phyloP scores from a whole-genome alignment of 2,329 filamentous ascomycete genomes.

The Epichloe amarillans region DNA sequence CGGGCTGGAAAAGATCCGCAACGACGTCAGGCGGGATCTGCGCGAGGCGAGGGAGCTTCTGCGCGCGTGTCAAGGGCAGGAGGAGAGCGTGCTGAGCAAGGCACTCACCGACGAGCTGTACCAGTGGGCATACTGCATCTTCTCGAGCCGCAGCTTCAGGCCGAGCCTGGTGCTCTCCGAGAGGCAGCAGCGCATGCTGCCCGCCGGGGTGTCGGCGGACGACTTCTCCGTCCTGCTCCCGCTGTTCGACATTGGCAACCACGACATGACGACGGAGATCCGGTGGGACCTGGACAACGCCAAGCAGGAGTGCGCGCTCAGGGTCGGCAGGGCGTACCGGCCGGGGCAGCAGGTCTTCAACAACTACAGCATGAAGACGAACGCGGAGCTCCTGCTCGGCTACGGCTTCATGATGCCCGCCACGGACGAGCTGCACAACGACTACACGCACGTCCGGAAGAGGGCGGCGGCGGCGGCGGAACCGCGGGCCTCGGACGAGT shows the following conservation, averaged over 20 bases:
- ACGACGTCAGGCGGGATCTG: conserved; percentile 32
- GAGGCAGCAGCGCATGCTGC: conserved; percentile 14
- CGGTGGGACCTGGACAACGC: conserved; percentile 41
- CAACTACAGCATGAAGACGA: conserved; percentile 64
- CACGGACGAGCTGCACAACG: conserved; percentile 38
- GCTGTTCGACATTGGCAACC: conserved; percentile 60
- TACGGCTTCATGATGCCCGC: conserved; percentile 48
- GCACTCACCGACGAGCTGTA: conserved; percentile 38
- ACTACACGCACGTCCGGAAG: conserved; percentile 45
- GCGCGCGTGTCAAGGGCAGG: conserved; percentile 3
- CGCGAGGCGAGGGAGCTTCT: conserved; percentile 28
- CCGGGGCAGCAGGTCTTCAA: conserved; percentile 49
- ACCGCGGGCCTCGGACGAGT: conserved; percentile 23
- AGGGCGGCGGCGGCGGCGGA: conserved; percentile 17
- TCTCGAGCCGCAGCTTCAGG: conserved; percentile 51
- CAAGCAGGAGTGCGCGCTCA: conserved; percentile 26
- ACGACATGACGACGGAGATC: conserved; percentile 46
- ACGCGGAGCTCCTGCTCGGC: conserved; percentile 53
- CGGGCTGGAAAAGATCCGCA: conserved; percentile 33
- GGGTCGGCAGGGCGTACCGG: conserved; percentile 27
- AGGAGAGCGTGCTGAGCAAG: conserved; percentile 13
- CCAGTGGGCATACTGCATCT: conserved; percentile 51
- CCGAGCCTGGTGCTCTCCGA: conserved; percentile 41
- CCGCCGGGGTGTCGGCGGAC: conserved; percentile 26
- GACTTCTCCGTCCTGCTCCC: conserved; percentile 58